Base-by-base conservation (phyloP, 2,329 filamentous ascomycete genomes). In the Paecilomyces sp. region DNA sequence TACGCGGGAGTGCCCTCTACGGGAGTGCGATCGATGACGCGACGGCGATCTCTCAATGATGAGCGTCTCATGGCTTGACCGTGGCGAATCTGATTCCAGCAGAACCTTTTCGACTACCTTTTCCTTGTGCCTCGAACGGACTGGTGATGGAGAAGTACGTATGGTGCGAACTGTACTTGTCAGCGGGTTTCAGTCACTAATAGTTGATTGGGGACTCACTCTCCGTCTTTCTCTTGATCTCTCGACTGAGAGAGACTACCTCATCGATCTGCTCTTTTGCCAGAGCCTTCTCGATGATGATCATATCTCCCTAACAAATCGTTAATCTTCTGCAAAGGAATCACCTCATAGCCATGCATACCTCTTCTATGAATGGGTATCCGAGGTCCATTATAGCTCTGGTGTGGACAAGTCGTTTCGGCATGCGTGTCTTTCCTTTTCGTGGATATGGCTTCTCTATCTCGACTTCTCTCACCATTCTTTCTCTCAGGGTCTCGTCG, bases 211-310 rank as follows among this genome's bases (percentile, higher is more conserved):
- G 57, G 53, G 52, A 61, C 61, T 58, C 62, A 74, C 73, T 68
- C 65, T 75, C 71, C 13, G 66, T 62, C 53, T 68, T 66, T 50
- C 68, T 69, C 60, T 67, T 70, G 58, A 75, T 70, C 33, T 88
- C 86, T 68, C 92, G 89, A 74, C 91, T 95, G 56, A 92, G 80
- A 68, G 86, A 88, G 67, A 97, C 89, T 53, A 97, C 82, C 68
- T 95, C 89, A 66, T 97, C 92, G 63, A 97, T 97, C 67, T 96
- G 91, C 18, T 93, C 86, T 67, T 95, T 92, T 15, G 91, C 90
- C 4, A 97, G 82, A 9, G 93, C 92, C 70, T 90, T 88, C 66
- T 89, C 86, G 34, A 97, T 86, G 57, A 96, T 84, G 66, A 94
- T 86, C 24, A 88, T 89, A 65, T 89, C 88, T 47, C 89, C 91